Conservation (phyloP, 2,329 filamentous ascomycete genomes). For the Sodiomyces alkalinus region DNA sequence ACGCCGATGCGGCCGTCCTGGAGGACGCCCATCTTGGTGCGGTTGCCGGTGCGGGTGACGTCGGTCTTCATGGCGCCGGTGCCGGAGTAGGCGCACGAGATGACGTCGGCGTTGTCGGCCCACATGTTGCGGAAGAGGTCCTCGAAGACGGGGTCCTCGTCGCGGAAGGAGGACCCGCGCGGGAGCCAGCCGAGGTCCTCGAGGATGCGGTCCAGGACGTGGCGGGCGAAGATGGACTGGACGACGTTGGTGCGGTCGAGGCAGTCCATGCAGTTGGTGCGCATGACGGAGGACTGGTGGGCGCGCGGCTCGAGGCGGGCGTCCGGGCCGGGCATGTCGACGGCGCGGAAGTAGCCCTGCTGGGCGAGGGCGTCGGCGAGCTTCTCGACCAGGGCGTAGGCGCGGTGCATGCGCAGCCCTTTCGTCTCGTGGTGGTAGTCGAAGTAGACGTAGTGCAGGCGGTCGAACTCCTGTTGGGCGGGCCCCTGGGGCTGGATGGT, state of each 20-base stretch:
- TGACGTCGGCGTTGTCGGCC: constrained; percentile 96
- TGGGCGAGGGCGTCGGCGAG: constrained; percentile 59
- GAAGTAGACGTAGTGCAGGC: constrained; percentile 92
- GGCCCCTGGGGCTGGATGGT: constrained; percentile 55
- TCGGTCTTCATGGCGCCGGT: constrained; percentile 97
- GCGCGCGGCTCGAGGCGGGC: constrained; percentile 67
- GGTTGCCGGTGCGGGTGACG: constrained; percentile 81
- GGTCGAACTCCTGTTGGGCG: constrained; percentile 56
- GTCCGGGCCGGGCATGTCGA: constrained; percentile 64
- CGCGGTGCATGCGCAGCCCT: constrained; percentile 83
- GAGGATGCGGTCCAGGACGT: constrained; percentile 78
- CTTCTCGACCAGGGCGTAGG: constrained; percentile 71
- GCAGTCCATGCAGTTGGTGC: constrained; percentile 99
- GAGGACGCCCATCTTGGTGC: constrained; percentile 71
- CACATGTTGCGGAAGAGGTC: constrained; percentile 90
- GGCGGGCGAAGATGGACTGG: constrained; percentile 89
- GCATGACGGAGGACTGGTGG: constrained; percentile 76
- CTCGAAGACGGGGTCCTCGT: constrained; percentile 70
- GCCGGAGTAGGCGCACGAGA: constrained; percentile 83
- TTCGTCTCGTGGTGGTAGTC: constrained; percentile 98
- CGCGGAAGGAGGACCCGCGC: constrained; percentile 59
- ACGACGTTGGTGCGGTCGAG: constrained; percentile 96
- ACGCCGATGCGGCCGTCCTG: constrained; percentile 81
- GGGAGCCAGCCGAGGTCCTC: constrained; percentile 67
- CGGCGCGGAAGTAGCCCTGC: constrained; percentile 84